Percentiles rank a stretch among this genome's conserved stretches.
Evolutionary conservation across 1,284 basidiomycete species (phyloP).

Genomic region (Pseudozyma tsukubaensis): DNA sequence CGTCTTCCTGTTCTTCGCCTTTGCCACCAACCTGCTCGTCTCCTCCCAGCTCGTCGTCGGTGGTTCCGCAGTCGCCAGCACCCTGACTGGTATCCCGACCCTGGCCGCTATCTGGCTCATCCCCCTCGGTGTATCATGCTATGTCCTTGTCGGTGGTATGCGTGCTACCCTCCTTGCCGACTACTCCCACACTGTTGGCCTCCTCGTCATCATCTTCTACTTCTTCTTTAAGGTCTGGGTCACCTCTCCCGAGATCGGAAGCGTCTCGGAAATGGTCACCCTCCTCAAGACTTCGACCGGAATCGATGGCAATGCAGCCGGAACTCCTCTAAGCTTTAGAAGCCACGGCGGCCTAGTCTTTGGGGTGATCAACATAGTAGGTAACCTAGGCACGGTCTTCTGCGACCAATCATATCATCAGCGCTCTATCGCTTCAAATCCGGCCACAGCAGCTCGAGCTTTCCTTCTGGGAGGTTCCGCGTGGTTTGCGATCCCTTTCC

Average conservation of each 20-base stretch:
- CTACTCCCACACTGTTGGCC: slow-evolving; percentile 64
- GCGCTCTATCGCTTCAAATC: slow-evolving; percentile 85
- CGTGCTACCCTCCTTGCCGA: slow-evolving; percentile 65
- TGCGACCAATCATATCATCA: slow-evolving; percentile 77
- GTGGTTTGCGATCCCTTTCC: slow-evolving; percentile 76
- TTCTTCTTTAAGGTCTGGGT: slow-evolving; percentile 80
- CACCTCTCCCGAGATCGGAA: slow-evolving; percentile 69
- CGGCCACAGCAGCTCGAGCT: slow-evolving; percentile 84
- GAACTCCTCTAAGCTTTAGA: slow-evolving; percentile 81
- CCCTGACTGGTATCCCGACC: slow-evolving; percentile 73
- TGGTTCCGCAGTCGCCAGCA: slow-evolving; percentile 60
- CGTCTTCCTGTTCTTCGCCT: slow-evolving; percentile 81
- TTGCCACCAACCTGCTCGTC: slow-evolving; percentile 76
- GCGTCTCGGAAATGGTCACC: slow-evolving; percentile 58
- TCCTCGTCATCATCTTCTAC: slow-evolving; percentile 67
- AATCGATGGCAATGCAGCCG: slow-evolving; percentile 75
- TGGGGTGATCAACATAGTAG: slow-evolving; percentile 81
- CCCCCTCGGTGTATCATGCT: slow-evolving; percentile 59
- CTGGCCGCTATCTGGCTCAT: slow-evolving; percentile 63
- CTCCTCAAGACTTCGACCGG: slow-evolving; percentile 73
- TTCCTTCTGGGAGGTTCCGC: slow-evolving; percentile 87
- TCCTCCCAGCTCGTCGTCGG: slow-evolving; percentile 64
- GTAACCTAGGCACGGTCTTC: slow-evolving; percentile 73
- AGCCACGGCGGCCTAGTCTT: slow-evolving; percentile 85
- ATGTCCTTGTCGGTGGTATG: slow-evolving; percentile 65